phyloP scores from a whole-genome alignment of 768 basidiomycete species.

The Naganishia vaughanmartiniae region DNA sequence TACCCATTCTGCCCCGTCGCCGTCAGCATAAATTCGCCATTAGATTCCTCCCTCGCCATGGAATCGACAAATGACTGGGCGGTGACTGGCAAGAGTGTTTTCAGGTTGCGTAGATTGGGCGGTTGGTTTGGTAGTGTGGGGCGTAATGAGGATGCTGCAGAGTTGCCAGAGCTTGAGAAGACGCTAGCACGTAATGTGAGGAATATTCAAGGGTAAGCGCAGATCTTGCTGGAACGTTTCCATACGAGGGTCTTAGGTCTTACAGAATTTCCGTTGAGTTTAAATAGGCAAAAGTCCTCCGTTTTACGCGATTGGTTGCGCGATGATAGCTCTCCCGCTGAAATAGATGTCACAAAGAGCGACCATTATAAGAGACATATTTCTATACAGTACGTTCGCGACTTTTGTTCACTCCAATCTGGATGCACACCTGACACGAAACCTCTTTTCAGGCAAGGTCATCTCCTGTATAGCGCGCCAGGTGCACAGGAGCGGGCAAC shows the following conservation, averaged over 20 bases:
- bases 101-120: slow-evolving; percentile 3
- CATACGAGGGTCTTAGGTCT: background rate
- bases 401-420: too few relatives aligned
- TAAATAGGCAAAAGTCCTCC: background rate
- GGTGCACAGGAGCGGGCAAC: background rate
- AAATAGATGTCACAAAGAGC: background rate
- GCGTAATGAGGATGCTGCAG: background rate
- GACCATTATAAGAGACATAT: slow-evolving; percentile 7
- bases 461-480: background rate
- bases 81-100: slow-evolving; percentile 3
- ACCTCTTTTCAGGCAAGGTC: background rate
- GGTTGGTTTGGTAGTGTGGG: slow-evolving; percentile 11
- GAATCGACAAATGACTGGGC: slow-evolving; percentile 10
- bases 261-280: background rate
- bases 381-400: background rate
- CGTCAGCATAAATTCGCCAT: background rate
- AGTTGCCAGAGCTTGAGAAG: background rate
- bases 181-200: background rate
- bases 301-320: slow-evolving; percentile 9
- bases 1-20: background rate
- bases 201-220: background rate
- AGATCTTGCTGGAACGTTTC: background rate
- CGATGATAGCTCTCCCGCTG: background rate
- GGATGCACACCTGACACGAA: background rate
- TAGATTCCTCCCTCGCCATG: background rate